Base-by-base conservation (phyloP, 768 basidiomycete species). In the Amanita rubescens region DNA sequence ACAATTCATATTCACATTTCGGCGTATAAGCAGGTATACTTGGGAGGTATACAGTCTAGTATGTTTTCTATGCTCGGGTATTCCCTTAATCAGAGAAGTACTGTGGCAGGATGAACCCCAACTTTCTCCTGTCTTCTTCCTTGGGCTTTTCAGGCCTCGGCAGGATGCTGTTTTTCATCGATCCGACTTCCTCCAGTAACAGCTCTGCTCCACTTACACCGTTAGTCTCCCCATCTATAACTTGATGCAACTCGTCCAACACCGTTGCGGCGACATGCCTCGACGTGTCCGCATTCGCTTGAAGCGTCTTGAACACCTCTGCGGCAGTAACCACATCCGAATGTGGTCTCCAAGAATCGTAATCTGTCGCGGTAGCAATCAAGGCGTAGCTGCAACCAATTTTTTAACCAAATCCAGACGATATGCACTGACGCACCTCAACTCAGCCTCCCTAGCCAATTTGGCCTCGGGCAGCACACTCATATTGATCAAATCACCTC, bases 401-500 rank as follows among this genome's bases (percentile, higher is more conserved):
- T 33, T n/a, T 33, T 35, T 12, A 5, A 19, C 24, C 9, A 38
- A 35, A 27, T 22, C 1, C 5, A 53, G 24, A 53, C 5, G 10
- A 25, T 14, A 17, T 27, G 38, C 15, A 51, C 32, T 6, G 30
- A 45, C 79, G 49, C 55, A 94, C 93, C 86, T 86, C 11, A 99
- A 68, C 70, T 99, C 95, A 1, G 93, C 94, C 72, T 99, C 94
- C 12, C 94, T 74, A 3, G 95, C 95, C 38, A 97, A 76, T 74
- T 98, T 98, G n/a, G 94, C 84, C 71, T 99, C 95, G 1, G 96
- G 96, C 24, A 97, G 72, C 37, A 90, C 90, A 55, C 90, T 95
- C 95, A 99, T 99, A 68, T 97, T 94, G 71, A 95, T 94, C 64
- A 95, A 71, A 67, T 95, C 91, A 5, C 83, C 90, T 8, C 95